Percentiles rank a stretch among this genome's conserved stretches.
These are phyloP conservation scores for Panaeolus papilionaceus DNA, from an alignment of 768 basidiomycete species.

Conservation along the genomic window DNA sequence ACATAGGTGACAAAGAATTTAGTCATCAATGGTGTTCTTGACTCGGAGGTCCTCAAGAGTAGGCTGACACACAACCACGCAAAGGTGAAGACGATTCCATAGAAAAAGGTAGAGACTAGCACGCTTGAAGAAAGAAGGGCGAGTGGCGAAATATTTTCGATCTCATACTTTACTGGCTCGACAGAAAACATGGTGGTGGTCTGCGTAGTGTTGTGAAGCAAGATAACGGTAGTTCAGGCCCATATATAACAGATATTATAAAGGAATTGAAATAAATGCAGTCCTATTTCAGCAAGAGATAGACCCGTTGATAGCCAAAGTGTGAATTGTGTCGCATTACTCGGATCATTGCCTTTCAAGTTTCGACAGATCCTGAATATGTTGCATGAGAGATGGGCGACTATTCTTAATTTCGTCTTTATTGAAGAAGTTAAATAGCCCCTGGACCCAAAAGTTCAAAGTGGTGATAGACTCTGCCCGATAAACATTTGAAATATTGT, in stretches of 20 bases:
- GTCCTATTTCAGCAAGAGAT: neutral
- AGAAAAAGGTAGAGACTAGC: neutral
- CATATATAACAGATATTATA: neutral
- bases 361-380: too few relatives aligned
- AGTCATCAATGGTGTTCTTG: neutral
- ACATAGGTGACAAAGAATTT: neutral
- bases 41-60: neutral
- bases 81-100: neutral
- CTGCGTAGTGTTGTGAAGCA: neutral
- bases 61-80: neutral
- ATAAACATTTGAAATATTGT: too few relatives aligned
- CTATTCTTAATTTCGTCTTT: too few relatives aligned
- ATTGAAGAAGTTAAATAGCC: too few relatives aligned
- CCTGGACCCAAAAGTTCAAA: too few relatives aligned
- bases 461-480: too few relatives aligned
- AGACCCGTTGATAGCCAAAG: too few relatives aligned
- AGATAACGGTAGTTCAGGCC: neutral
- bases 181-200: neutral
- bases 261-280: too few relatives aligned
- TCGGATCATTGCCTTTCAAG: too few relatives aligned
- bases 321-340: too few relatives aligned
- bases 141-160: neutral
- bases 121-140: neutral
- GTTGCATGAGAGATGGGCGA: too few relatives aligned
- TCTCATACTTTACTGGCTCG: neutral